Evolutionary conservation across 2,329 filamentous ascomycete genomes (phyloP), one percentile per base, ranked within the genome.

Genomic region (Fusarium pseudocircinatum): DNA sequence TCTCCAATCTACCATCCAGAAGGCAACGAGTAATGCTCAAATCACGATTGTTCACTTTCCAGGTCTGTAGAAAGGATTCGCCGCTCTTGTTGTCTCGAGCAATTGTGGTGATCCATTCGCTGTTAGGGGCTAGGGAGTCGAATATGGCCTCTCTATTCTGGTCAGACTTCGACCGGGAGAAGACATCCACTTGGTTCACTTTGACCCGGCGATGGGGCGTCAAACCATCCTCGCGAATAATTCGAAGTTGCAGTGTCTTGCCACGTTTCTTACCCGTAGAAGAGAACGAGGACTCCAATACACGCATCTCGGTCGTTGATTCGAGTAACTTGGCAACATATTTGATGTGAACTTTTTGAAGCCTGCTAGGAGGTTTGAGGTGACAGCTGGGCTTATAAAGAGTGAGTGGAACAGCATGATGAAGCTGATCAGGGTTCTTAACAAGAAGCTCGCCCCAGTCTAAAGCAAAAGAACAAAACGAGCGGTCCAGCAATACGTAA

Each of bases 1-100:
- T 13, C 2, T 0, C 15, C 1, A 15, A 40, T 7, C 7, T 4
- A 7, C 11, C 34, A 2, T 6, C 36, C 26, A 18, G 36, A 16
- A 28, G 24, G 20, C 15, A 16, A 4, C 36, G 52, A 37, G 34
- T 53, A 6, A 54, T 7, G 11, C 52, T 54, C 20, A 54, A 12
- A 30, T 40, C 36, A 10, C 20, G 36, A 7, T 3, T 39, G 11
- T 40, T 22, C 11, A 54, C 36, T 18, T 22, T 54, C 52, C 52
- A 54, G 10, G 15, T 7, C 20, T 54, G 52, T 0, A 54, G 26
- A 28, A 24, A 22, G 4, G 14, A 6, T 4, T 30, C 7, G 2
- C 36, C 6, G 7, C 1, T 15, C 24, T 54, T n/a, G 20, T 6
- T 18, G 13, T n/a, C 26, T 2, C 26, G 26, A 2, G 34, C 52